These are phyloP conservation scores for Rhododendron griersonianum DNA, from an alignment of 148 eudicot species.

Conservation along the genomic window DNA sequence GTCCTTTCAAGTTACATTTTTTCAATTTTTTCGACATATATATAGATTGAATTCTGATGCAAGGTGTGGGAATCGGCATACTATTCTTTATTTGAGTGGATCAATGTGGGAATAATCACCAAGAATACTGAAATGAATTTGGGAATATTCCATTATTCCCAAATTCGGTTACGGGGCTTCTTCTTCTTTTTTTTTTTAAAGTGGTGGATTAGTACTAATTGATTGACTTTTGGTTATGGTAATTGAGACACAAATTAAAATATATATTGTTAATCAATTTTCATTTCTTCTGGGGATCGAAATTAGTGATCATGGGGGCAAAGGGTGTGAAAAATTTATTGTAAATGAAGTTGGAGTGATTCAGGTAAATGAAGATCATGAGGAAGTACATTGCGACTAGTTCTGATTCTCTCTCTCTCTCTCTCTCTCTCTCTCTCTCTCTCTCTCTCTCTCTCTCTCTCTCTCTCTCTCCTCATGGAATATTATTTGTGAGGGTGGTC, in stretches of 20 bases:
- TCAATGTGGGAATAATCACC: slow-evolving; percentile 10
- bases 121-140: neutral
- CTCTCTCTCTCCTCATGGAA: too few species aligned
- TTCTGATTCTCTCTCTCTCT: neutral
- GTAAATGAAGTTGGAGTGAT: neutral
- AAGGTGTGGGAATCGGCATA: too few species aligned
- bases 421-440: neutral
- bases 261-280: neutral
- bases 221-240: neutral
- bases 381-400: neutral
- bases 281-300: neutral
- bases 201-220: neutral
- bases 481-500: neutral
- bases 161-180: neutral
- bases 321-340: neutral
- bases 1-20: too few species aligned
- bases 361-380: neutral
- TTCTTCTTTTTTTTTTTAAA: neutral
- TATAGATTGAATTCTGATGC: too few species aligned
- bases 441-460: too few species aligned
- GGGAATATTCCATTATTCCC: neutral
- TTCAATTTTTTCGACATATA: too few species aligned
- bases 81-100: neutral
- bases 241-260: neutral
- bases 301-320: neutral